phyloP scores from a whole-genome alignment of 495 filamentous ascomycete genomes.

The Aspergillus sclerotioniger region DNA sequence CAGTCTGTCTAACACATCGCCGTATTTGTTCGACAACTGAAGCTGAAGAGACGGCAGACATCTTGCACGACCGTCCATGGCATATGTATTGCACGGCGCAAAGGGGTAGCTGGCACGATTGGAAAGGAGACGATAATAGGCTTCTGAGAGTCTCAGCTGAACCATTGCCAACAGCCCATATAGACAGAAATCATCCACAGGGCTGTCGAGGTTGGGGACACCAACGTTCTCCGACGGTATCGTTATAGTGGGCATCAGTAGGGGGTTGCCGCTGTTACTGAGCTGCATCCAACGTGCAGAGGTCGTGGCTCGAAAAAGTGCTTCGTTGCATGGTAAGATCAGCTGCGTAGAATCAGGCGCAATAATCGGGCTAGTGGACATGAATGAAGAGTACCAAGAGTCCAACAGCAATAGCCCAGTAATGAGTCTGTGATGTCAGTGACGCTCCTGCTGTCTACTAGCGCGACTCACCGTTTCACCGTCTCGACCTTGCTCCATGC shows the following conservation, averaged over 20 bases:
- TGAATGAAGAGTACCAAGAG: slow-evolving; percentile 50
- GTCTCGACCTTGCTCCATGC: slow-evolving; percentile 54
- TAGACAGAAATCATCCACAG: slow-evolving; percentile 40
- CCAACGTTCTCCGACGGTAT: slow-evolving; percentile 39
- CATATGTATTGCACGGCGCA: slow-evolving; percentile 45
- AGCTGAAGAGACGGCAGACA: slow-evolving; percentile 39
- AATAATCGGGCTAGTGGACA: slow-evolving; percentile 48
- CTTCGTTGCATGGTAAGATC: slow-evolving; percentile 46
- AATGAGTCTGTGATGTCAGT: slow-evolving; percentile 35
- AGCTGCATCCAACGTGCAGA: slow-evolving; percentile 49
- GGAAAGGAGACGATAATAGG: slow-evolving; percentile 47
- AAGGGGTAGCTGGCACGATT: slow-evolving; percentile 41
- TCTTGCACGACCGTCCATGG: slow-evolving; percentile 43
- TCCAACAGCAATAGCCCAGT: slow-evolving; percentile 49
- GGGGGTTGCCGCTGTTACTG: slow-evolving; percentile 36
- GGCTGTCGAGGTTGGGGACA: slow-evolving; percentile 34
- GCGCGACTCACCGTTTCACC: slow-evolving; percentile 40
- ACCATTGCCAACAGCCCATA: slow-evolving; percentile 40
- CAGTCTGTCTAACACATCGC: slow-evolving; percentile 40
- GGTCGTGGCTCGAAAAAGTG: slow-evolving; percentile 44
- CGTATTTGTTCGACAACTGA: slow-evolving; percentile 39
- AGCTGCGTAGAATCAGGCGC: slow-evolving; percentile 48
- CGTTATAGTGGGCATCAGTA: slow-evolving; percentile 39
- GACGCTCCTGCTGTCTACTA: neutral
- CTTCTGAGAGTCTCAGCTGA: slow-evolving; percentile 44